Conservation (phyloP, 306 rosid species). For the Vigna unguiculata region DNA sequence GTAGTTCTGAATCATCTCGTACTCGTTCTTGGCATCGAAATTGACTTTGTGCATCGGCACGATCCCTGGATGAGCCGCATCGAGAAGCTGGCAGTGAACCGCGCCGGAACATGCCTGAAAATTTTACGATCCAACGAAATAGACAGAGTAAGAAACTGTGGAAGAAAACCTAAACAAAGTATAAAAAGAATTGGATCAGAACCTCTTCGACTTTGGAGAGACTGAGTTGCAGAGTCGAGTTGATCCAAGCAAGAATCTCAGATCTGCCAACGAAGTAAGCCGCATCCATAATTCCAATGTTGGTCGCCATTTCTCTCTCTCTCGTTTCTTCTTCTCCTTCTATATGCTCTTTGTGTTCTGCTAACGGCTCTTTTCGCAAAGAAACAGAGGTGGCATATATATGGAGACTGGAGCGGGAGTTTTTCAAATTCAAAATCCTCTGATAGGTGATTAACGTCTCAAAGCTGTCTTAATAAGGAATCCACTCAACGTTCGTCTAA, state of each 20-base stretch:
- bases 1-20: constrained; percentile 98
- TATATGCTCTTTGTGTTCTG: not conserved
- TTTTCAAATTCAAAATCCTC: constrained; percentile 47
- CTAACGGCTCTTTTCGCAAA: constrained; percentile 36
- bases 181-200: not conserved
- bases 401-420: constrained; percentile 68
- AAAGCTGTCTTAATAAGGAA: not conserved
- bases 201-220: constrained; percentile 89
- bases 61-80: constrained; percentile 84
- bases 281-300: constrained; percentile 90
- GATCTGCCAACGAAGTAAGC: constrained; percentile 98
- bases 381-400: constrained; percentile 37
- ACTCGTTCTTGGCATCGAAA: constrained; percentile 92
- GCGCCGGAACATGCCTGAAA: constrained; percentile 90
- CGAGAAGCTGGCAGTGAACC: constrained; percentile 94
- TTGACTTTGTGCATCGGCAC: constrained; percentile 99
- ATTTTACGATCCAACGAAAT: not conserved
- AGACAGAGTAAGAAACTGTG: not conserved
- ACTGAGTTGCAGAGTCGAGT: constrained; percentile 87
- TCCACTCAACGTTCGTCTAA: constrained; percentile 19
- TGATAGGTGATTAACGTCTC: not conserved
- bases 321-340: not conserved
- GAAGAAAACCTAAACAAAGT: not conserved
- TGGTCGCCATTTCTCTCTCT: constrained; percentile 72
- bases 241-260: constrained; percentile 93